Evolutionary conservation across 805 yeast species (phyloP).

Genomic region (Candida hungchunana): DNA sequence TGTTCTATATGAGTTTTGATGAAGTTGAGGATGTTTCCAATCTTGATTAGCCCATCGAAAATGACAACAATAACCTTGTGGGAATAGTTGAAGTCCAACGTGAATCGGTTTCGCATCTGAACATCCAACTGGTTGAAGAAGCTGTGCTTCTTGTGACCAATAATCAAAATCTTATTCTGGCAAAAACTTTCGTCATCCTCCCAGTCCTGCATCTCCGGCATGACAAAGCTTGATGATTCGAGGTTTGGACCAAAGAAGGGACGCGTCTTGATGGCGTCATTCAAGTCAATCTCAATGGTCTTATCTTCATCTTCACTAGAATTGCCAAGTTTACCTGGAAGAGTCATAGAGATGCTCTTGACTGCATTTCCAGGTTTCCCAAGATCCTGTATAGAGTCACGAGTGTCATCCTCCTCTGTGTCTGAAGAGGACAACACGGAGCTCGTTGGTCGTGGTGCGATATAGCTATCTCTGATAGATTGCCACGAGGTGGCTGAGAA

Average conservation of each 20-base stretch:
- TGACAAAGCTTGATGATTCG: slow-evolving; percentile 14
- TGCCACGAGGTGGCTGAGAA: slow-evolving; percentile 27
- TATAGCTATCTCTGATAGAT: slow-evolving; percentile 13
- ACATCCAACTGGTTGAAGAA: slow-evolving; percentile 20
- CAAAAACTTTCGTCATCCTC: no score
- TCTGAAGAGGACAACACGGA: slow-evolving; percentile 28
- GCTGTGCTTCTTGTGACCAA: slow-evolving; percentile 22
- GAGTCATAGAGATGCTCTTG: not conserved
- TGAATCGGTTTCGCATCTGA: slow-evolving; percentile 16
- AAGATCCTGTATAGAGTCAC: no score
- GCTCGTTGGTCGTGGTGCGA: slow-evolving; percentile 25
- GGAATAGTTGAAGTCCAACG: slow-evolving; percentile 17
- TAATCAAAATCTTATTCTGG: slow-evolving; percentile 24
- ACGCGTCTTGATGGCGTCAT: slow-evolving; percentile 12
- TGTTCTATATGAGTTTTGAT: slow-evolving; percentile 15
- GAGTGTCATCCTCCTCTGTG: slow-evolving; percentile 24
- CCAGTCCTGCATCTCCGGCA: slow-evolving; percentile 21
- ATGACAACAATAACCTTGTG: slow-evolving; percentile 21
- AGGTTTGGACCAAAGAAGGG: slow-evolving; percentile 1
- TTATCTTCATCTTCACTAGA: slow-evolving; percentile 19
- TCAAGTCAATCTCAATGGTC: slow-evolving; percentile 25
- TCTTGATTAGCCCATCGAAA: slow-evolving; percentile 27
- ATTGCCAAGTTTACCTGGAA: not conserved
- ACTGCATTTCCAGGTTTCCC: no score
- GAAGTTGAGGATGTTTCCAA: slow-evolving; percentile 27